These are phyloP conservation scores for Hypoxylon lienhwacheense DNA, from an alignment of 495 filamentous ascomycete genomes.

Conservation along the genomic window DNA sequence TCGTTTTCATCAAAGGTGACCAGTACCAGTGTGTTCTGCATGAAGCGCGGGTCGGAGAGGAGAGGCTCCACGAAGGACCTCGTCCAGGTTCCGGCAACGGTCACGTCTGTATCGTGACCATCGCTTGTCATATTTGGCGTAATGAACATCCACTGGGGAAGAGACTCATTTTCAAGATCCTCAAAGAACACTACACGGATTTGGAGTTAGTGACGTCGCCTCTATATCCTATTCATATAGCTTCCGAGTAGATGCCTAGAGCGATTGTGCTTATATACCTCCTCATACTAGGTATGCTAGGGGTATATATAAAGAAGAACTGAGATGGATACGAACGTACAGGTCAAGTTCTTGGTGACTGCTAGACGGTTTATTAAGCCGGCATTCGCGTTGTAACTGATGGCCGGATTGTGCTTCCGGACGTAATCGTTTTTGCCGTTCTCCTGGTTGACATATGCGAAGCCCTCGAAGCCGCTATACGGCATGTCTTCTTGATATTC, in stretches of 20 bases:
- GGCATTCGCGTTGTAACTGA: slow-evolving; percentile 62
- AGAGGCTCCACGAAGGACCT: slow-evolving; percentile 63
- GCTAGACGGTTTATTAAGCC: slow-evolving; percentile 56
- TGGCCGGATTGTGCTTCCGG: slow-evolving; percentile 74
- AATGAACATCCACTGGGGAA: slow-evolving; percentile 75
- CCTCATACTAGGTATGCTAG: too few species aligned
- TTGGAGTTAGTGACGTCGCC: background rate
- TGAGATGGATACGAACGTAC: slow-evolving; percentile 8
- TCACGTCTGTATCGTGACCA: slow-evolving; percentile 69
- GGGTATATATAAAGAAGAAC: too few species aligned
- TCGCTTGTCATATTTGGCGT: slow-evolving; percentile 72
- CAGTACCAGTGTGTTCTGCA: slow-evolving; percentile 67
- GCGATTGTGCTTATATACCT: too few species aligned
- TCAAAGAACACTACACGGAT: slow-evolving; percentile 48
- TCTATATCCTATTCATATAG: too few species aligned
- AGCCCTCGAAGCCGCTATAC: slow-evolving; percentile 65
- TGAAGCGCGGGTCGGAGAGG: slow-evolving; percentile 65
- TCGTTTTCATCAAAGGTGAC: slow-evolving; percentile 71
- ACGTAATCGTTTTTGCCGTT: slow-evolving; percentile 65
- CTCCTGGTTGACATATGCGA: slow-evolving; percentile 55
- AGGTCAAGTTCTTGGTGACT: slow-evolving; percentile 68
- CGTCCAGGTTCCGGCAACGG: slow-evolving; percentile 60
- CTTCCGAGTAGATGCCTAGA: too few species aligned
- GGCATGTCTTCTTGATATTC: slow-evolving; percentile 72
- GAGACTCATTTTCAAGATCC: slow-evolving; percentile 57